Evolutionary conservation across 106 monocot species (phyloP).

Genomic region (Platanthera guangdongensis): DNA sequence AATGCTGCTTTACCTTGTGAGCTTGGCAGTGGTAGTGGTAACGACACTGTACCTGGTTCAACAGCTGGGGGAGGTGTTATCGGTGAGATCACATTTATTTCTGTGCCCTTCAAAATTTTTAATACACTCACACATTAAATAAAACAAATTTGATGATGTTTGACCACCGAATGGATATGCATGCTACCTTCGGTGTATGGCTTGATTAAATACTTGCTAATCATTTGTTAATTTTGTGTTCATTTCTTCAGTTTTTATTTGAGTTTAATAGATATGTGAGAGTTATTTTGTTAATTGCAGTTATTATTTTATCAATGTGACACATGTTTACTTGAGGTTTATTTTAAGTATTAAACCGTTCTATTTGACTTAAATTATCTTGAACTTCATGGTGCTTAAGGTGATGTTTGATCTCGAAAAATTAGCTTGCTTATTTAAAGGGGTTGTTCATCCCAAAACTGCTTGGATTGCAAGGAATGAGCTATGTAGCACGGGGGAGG

Average conservation of each 20-base stretch:
- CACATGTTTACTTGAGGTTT: not conserved
- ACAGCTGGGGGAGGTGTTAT: conserved; percentile 96
- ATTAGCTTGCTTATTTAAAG: not conserved
- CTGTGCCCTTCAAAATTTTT: not conserved
- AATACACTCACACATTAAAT: not conserved
- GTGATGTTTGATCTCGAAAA: not conserved
- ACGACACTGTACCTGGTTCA: conserved; percentile 55
- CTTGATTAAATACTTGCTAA: not conserved
- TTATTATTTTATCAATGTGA: not conserved
- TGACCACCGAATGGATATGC: not conserved
- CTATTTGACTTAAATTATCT: not conserved
- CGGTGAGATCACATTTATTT: conserved; percentile 33
- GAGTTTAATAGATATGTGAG: not conserved
- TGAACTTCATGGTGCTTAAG: not conserved
- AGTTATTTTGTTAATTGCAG: not conserved
- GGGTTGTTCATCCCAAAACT: not conserved
- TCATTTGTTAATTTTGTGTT: not conserved
- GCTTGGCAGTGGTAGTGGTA: conserved; percentile 97
- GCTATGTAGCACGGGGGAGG: too few relatives aligned
- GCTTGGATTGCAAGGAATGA: too few relatives aligned
- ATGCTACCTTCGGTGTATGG: not conserved
- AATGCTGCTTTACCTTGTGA: conserved; percentile 79
- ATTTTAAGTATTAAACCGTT: not conserved
- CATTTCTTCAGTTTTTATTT: not conserved
- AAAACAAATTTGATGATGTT: not conserved